Percentiles rank a stretch among this genome's conserved stretches.
Evolutionary conservation across 1,139 yeast genomes (phyloP).

Genomic region (Pichia sorboxylosa): DNA sequence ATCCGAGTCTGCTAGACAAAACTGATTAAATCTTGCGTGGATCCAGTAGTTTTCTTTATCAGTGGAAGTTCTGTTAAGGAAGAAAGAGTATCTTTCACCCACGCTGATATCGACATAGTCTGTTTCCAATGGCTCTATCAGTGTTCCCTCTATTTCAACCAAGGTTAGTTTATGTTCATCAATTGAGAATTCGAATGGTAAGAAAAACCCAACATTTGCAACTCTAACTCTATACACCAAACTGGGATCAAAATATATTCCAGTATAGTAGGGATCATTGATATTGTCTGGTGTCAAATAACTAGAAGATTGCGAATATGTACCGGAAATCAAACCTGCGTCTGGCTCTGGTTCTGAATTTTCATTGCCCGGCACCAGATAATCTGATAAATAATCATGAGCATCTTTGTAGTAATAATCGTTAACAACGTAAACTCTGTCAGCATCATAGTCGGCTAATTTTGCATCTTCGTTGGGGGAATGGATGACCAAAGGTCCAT

Average conservation of each 20-base stretch:
- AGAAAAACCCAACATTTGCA: constrained; percentile 33
- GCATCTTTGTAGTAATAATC: constrained; percentile 15
- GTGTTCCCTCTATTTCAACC: constrained; percentile 57
- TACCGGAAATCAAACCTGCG: constrained; percentile 16
- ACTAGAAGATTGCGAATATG: constrained; percentile 9
- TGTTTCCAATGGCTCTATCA: constrained; percentile 37
- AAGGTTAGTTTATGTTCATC: constrained; percentile 36
- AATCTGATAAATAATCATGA: constrained; percentile 7
- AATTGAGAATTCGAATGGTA: constrained; percentile 33
- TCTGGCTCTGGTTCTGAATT: constrained; percentile 20
- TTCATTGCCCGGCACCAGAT: constrained; percentile 21
- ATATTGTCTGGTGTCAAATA: constrained; percentile 16
- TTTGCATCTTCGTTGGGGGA: constrained; percentile 14
- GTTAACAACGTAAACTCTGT: constrained; percentile 10
- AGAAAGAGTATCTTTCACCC: constrained; percentile 59
- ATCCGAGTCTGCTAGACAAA: constrained; percentile 27
- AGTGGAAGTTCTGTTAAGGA: constrained; percentile 38
- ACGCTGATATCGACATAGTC: constrained; percentile 45
- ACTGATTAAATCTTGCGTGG: constrained; percentile 25
- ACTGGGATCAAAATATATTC: constrained; percentile 19
- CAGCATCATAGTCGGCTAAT: constrained; percentile 23
- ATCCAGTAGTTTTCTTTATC: constrained; percentile 12
- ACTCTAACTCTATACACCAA: constrained; percentile 27
- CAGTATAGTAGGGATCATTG: constrained; percentile 14
- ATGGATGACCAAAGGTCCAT: constrained; percentile 28